Evolutionary conservation across 768 basidiomycete species (phyloP).

Genomic region (Naganishia antarctica): DNA sequence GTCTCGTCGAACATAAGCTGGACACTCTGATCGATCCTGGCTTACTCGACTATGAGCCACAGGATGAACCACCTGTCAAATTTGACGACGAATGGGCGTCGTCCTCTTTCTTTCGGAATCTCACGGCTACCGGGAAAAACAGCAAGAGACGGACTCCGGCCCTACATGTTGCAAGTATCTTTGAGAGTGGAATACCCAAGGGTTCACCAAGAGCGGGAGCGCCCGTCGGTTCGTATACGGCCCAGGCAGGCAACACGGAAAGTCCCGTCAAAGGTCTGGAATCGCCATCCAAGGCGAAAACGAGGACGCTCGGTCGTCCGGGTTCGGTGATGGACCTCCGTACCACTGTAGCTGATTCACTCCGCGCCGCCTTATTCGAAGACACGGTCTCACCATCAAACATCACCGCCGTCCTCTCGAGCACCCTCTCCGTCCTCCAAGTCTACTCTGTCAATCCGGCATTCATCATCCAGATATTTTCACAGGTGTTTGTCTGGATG

Average conservation of each 20-base stretch:
- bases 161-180: conserved; percentile 14
- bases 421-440: conserved; percentile 73
- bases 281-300: background rate
- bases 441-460: conserved; percentile 83
- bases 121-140: conserved; percentile 47
- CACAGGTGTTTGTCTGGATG: conserved; percentile 98
- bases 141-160: conserved; percentile 27
- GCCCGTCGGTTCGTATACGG: too few relatives aligned
- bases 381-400: conserved; percentile 50
- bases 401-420: conserved; percentile 74
- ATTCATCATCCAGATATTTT: conserved; percentile 83
- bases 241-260: too few relatives aligned
- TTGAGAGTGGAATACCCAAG: background rate
- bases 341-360: background rate
- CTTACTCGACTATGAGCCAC: conserved; percentile 73
- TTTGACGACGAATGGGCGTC: conserved; percentile 88
- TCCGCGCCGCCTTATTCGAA: background rate
- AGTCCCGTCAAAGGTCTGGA: too few relatives aligned
- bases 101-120: conserved; percentile 47
- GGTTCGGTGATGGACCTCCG: conserved; percentile 8
- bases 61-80: conserved; percentile 69
- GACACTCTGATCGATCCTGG: conserved; percentile 77
- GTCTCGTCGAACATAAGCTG: conserved; percentile 80
- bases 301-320: background rate
- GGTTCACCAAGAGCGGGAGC: background rate